Evolutionary conservation across 2,329 filamentous ascomycete genomes (phyloP), one percentile per base, ranked within the genome.

Genomic region (Hymenoscyphus linearis): DNA sequence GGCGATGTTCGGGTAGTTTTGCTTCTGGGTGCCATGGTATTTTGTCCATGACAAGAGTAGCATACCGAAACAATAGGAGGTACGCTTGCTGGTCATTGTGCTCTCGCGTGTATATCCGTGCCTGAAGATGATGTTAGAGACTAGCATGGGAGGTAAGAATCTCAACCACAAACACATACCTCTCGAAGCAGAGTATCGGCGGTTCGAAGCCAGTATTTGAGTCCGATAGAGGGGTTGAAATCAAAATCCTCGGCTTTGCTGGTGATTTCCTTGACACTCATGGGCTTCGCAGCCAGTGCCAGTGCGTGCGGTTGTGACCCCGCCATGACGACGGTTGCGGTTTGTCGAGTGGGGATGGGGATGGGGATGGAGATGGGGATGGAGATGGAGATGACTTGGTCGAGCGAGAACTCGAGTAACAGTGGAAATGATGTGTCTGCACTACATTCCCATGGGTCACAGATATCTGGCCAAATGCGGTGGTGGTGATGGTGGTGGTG

Each of bases 61-160:
- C 91, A 76, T 96, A 92, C 68, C 95, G 87, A 73, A 95, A 91
- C n/a, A 96, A 84, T 62, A 98, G 85, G 59, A 97, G 83, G 74
- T 96, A 99, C 4, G 93, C 90, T 71, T 95, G 89, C 69, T 92
- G 85, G 66, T 91, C 85, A 75, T 97, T 93, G 70, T 88, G 88
- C 75, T 98, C 93, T 50, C 84, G 83, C 70, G 95, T 83, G 72
- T 96, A 96, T 68, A 93, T 91, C 57, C 85, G 82, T 22, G 91
- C 93, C 90, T 97, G 71, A 13, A 59, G 18, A 50, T 50, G 53
- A 13, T 50, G 57, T 65, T 57, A 14, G 9, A n/a, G n/a, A n/a
- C n/a, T n/a, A n/a, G n/a, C n/a, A n/a, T n/a, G n/a, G n/a, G n/a
- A n/a, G n/a, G n/a, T n/a, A n/a, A n/a, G n/a, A n/a, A n/a, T n/a